Base-by-base conservation (phyloP, 352 stramenopile species). In the Phytophthora palmivora region DNA sequence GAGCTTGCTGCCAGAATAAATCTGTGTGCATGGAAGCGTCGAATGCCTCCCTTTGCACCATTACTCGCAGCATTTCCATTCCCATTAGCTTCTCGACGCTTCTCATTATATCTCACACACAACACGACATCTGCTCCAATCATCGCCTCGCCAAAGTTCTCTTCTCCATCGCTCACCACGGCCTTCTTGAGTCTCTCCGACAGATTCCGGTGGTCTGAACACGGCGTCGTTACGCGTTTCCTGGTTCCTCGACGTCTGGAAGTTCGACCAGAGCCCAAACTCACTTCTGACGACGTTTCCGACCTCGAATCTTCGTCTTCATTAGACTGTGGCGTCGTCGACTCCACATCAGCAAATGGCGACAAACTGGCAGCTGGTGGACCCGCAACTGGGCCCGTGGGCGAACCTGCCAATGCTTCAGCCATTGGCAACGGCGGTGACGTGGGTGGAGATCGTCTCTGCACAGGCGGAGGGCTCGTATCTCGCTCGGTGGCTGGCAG, bases 1-100 rank as follows among this genome's bases (percentile, higher is more conserved):
- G 87, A 95, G 53, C 84, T 94, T 3, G 84, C 82, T n/a, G 84
- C 84, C 2, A 95, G 67, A 71, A 95, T 88, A 69, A 95, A 95
- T 2, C 84, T 69, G 44, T 95, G 87, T 2, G 85, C 84, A 39
- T 92, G 71, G 41, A 94, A 94, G 16, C 45, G 48, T 19, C 52
- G 28, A 43, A 61, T 36, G 5, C 38, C 24, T 43, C 47, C 44
- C 15, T n/a, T n/a, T 24, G 19, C 58, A 34, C n/a, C 50, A 46
- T 49, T 49, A 10, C 18, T 53, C 10, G 16, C 14, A 32, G 39
- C 22, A 47, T 55, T 49, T 7, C n/a, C 28, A 39, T 48, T 37
- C 14, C 33, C 54, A 50, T 59, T 60, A 1, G 21, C 34, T 11
- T 51, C 48, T 26, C 33, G 37, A 52, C 59, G 32, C 38, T 56